phyloP scores from a whole-genome alignment of 2,329 filamentous ascomycete genomes.

The Pseudonectria foliicola region DNA sequence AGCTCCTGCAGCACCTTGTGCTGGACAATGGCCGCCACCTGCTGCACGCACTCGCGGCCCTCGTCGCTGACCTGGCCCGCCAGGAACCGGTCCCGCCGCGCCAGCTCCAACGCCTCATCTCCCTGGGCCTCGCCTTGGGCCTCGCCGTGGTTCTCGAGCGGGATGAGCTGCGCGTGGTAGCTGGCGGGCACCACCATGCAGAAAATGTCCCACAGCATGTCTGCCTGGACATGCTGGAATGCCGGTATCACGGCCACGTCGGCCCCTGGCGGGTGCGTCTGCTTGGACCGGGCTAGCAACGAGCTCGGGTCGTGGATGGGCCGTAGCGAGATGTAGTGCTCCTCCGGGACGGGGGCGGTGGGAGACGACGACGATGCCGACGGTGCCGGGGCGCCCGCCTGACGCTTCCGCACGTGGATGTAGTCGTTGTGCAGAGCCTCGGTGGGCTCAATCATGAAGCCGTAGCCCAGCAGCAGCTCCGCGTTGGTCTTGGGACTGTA shows the following conservation, averaged over 20 bases:
- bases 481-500: conserved; percentile 70
- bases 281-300: conserved; percentile 35
- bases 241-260: conserved; percentile 25
- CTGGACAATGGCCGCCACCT: conserved; percentile 34
- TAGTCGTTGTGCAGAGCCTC: conserved; percentile 52
- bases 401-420: conserved; percentile 45
- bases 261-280: conserved; percentile 25
- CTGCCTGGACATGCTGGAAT: conserved; percentile 46
- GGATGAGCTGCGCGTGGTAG: conserved; percentile 21
- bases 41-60: conserved; percentile 23
- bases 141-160: too few relatives aligned
- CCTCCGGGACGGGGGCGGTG: conserved; percentile 22
- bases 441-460: conserved; percentile 48
- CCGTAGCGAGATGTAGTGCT: conserved; percentile 47
- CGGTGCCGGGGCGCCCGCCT: conserved; percentile 9
- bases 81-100: conserved; percentile 23
- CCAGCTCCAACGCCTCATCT: conserved; percentile 22
- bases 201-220: conserved; percentile 45
- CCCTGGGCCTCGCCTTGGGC: conserved; percentile 7
- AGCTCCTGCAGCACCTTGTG: conserved; percentile 37
- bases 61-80: conserved; percentile 23
- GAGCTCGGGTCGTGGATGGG: conserved; percentile 42
- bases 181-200: conserved; percentile 30
- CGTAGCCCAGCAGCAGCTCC: conserved; percentile 58
- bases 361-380: too few relatives aligned